Evolutionary conservation across 345 rosid species (phyloP).

Genomic region (Eucalyptus viminalis): DNA sequence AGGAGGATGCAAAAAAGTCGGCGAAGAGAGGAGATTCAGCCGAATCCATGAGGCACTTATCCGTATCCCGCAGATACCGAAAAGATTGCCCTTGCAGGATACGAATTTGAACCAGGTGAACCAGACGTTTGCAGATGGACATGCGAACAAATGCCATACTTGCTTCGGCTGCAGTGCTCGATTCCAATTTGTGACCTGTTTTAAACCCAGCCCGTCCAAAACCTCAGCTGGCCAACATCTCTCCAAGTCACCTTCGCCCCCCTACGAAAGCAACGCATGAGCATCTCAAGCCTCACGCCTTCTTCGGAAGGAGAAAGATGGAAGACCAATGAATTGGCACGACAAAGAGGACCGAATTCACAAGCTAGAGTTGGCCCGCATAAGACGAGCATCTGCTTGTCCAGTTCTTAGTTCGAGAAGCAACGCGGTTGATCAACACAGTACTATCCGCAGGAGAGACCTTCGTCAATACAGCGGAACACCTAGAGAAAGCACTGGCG

Average conservation of each 20-base stretch:
- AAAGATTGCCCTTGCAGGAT: background rate
- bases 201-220: background rate
- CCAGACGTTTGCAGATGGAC: background rate
- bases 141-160: background rate
- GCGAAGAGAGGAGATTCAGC: background rate
- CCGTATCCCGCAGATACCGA: background rate
- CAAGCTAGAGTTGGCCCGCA: background rate
- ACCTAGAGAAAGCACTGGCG: too few relatives aligned
- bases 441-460: background rate
- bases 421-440: background rate
- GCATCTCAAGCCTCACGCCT: background rate
- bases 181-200: background rate
- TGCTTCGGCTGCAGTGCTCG: background rate
- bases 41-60: background rate
- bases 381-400: background rate
- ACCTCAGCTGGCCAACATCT: background rate
- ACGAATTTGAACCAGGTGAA: background rate
- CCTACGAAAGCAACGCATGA: background rate
- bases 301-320: background rate
- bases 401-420: background rate
- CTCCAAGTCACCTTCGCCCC: background rate
- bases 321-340: background rate
- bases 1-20: too few relatives aligned
- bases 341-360: background rate
- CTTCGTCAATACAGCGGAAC: background rate